A percentile compares a stretch with the other conserved stretches of the same genome.
Evolutionary conservation across 768 basidiomycete species (phyloP).

Genomic region (Suillus discolor): DNA sequence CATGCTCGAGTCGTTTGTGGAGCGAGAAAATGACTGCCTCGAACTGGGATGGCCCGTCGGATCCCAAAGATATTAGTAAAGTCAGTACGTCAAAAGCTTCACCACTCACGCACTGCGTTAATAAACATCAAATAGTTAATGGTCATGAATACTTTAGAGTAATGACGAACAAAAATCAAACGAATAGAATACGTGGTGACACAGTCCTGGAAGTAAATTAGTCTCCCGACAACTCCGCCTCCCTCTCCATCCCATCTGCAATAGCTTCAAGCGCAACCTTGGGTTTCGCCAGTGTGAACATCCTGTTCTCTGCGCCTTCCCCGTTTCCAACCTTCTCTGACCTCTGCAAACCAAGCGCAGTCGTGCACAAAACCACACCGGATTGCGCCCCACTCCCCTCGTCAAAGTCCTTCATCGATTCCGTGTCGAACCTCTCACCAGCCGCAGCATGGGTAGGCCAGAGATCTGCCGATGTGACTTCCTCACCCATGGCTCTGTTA

Average conservation of each 20-base stretch:
- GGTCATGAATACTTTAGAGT: background rate
- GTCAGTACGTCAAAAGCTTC: background rate
- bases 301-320: slow-evolving; percentile 49
- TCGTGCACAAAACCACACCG: slow-evolving; percentile 52
- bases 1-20: background rate
- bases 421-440: slow-evolving; percentile 42
- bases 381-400: slow-evolving; percentile 15
- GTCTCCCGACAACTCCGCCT: slow-evolving; percentile 12
- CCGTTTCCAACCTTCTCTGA: slow-evolving; percentile 40
- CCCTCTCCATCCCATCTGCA: slow-evolving; percentile 32
- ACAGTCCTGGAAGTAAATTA: slow-evolving; percentile 1
- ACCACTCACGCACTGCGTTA: background rate
- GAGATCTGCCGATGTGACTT: slow-evolving; percentile 58
- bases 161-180: background rate
- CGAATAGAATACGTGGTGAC: background rate
- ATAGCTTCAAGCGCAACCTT: slow-evolving; percentile 50
- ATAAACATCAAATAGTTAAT: slow-evolving; percentile 8
- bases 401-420: slow-evolving; percentile 51
- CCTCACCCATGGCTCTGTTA: slow-evolving; percentile 57
- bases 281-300: slow-evolving; percentile 51
- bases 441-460: slow-evolving; percentile 49
- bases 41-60: background rate
- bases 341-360: slow-evolving; percentile 52
- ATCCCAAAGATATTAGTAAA: no score
- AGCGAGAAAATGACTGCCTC: background rate